These are phyloP conservation scores for Linum usitatissimum DNA, from an alignment of 345 rosid genomes.

Conservation along the genomic window DNA sequence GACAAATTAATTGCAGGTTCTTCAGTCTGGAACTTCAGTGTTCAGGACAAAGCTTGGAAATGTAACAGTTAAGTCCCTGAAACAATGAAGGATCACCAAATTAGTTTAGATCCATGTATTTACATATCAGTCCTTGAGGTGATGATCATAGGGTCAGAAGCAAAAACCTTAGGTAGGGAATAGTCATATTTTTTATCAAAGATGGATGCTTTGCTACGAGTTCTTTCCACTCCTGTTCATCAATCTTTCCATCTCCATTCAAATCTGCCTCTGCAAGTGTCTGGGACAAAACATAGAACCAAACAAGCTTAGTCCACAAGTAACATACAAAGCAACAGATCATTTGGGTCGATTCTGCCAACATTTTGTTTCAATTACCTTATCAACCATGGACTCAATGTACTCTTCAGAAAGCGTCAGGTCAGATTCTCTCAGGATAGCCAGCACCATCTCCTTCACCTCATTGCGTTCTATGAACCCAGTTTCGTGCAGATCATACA, in stretches of 20 bases:
- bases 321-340: neutral
- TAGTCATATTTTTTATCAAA: slow-evolving; percentile 33
- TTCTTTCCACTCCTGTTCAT: slow-evolving; percentile 31
- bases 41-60: slow-evolving; percentile 28
- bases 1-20: too few species aligned
- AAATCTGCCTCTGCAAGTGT: slow-evolving; percentile 36
- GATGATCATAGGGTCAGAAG: neutral
- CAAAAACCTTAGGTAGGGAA: slow-evolving; percentile 30
- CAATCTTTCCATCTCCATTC: slow-evolving; percentile 36
- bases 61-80: slow-evolving; percentile 28
- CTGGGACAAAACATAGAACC: slow-evolving; percentile 12
- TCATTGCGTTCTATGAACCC: neutral
- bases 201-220: slow-evolving; percentile 25
- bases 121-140: neutral
- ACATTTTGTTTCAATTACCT: slow-evolving; percentile 25
- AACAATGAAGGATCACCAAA: neutral
- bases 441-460: slow-evolving; percentile 59
- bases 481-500: neutral
- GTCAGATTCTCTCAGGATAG: slow-evolving; percentile 59
- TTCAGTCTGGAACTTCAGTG: neutral
- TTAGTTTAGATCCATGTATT: neutral
- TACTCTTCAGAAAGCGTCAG: slow-evolving; percentile 36
- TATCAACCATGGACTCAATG: slow-evolving; percentile 54
- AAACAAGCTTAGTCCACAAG: slow-evolving; percentile 10
- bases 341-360: neutral